Conservation (phyloP, 148 eudicot genomes). For the Drosera capensis region DNA sequence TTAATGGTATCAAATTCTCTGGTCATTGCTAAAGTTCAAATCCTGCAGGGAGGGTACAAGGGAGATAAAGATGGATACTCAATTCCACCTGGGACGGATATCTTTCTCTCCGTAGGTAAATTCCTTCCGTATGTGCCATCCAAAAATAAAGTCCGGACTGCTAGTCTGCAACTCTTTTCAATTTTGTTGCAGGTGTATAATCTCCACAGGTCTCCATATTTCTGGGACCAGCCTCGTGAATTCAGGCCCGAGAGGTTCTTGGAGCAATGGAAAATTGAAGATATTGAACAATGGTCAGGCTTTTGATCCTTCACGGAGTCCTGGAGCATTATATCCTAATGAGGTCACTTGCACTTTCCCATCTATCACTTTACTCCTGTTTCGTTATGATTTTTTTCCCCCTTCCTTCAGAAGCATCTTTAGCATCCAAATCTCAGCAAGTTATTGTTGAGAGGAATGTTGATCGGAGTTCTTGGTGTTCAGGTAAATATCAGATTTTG, state of each 20-base stretch:
- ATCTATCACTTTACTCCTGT: neutral
- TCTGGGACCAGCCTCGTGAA: conserved; percentile 81
- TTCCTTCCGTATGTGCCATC: too few species aligned
- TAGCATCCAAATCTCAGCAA: too few species aligned
- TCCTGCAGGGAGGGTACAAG: conserved; percentile 66
- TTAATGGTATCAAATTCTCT: too few species aligned
- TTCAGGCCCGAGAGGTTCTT: conserved; percentile 89
- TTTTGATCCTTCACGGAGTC: conserved; percentile 92
- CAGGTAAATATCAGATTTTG: conserved; percentile 79
- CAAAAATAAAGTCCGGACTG: too few species aligned
- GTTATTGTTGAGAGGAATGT: too few species aligned
- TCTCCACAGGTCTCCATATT: conserved; percentile 93
- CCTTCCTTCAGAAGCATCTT: too few species aligned
- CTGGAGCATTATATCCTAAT: conserved; percentile 94
- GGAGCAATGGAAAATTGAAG: conserved; percentile 33
- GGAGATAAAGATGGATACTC: conserved; percentile 64
- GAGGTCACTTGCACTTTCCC: conserved; percentile 35
- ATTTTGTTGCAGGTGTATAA: conserved; percentile 90
- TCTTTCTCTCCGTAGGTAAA: conserved; percentile 71
- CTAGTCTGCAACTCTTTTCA: too few species aligned
- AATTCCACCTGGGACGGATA: conserved; percentile 84
- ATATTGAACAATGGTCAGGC: conserved; percentile 86
- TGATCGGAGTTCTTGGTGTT: too few species aligned
- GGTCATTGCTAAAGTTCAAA: too few species aligned
- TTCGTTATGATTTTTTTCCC: too few species aligned